Base-by-base conservation (phyloP, 2,329 filamentous ascomycete species). In the Elsinoe australis region DNA sequence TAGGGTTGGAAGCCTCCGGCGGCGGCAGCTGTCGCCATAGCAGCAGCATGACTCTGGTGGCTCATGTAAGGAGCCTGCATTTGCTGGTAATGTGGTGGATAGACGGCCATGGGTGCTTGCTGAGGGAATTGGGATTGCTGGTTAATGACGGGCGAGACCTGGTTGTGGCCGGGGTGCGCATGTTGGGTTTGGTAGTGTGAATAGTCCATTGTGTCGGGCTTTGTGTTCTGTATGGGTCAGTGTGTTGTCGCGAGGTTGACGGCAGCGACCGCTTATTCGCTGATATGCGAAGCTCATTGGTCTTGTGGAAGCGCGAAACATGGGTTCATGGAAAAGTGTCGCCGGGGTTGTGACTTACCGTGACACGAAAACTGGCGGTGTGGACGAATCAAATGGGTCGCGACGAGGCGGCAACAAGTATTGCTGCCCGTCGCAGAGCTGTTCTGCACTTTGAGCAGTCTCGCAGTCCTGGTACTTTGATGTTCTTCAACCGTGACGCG, bases 1-100 rank as follows among this genome's bases (percentile, higher is more conserved):
- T 84, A 83, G 26, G 46, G 44, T 24, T 70, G 79, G 52, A 87
- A 83, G 32, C 90, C 89, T 4, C 88, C 89, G 8, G 90, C 90
- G 1, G 90, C 89, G 14, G 90, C 90, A 1, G 89, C 95, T 17
- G 85, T 89, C 29, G 50, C 51, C 86, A 95, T 92, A 51, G 89
- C 89, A 42, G 90, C 89, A 10, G 88, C 88, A 66, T 94, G 87
- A 26, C 34, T 48, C 38, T 88, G 87, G 15, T 83, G 79, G 26
- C 83, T 83, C 67, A 90, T 87, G 50, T 94, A 94, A 17, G 69
- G 70, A 51, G 73, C 71, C 47, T 85, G 82, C 79, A 94, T 87
- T 59, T 75, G 75, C 58, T 80, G 75, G 53, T 79, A 82, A 54
- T 80, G 74, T 64, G 84, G 78, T 60, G 85, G 79, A 67, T 95